phyloP scores from a whole-genome alignment of 768 basidiomycete genomes.

The Amanita thiersii region DNA sequence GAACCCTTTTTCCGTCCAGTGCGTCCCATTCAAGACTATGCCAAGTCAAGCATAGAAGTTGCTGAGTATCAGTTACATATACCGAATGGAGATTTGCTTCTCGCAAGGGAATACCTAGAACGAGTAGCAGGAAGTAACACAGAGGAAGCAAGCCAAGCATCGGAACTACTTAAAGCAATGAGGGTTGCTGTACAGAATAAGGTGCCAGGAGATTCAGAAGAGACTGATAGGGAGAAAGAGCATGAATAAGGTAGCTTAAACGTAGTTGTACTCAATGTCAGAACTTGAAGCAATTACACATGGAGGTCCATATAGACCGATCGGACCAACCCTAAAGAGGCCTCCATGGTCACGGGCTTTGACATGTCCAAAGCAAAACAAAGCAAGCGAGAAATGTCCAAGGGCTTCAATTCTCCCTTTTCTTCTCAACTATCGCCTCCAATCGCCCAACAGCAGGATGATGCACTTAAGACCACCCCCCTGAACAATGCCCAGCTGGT shows the following conservation, averaged over 20 bases:
- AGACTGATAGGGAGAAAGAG: conserved; percentile 1
- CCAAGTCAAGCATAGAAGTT: conserved; percentile 77
- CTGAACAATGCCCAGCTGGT: conserved; percentile 17
- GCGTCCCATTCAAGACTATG: conserved; percentile 69
- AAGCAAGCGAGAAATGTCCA: conserved; percentile 36
- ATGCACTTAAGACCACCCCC: conserved; percentile 12
- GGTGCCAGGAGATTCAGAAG: conserved; percentile 13
- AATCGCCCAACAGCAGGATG: conserved; percentile 13
- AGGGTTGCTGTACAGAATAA: conserved; percentile 27
- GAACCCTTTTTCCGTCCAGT: conserved; percentile 32
- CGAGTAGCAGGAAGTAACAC: conserved; percentile 71
- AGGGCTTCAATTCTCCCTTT: conserved; percentile 25
- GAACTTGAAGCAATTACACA: too few species aligned
- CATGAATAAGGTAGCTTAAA: not conserved
- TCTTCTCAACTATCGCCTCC: conserved; percentile 19
- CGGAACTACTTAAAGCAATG: conserved; percentile 59
- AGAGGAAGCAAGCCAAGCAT: conserved; percentile 70
- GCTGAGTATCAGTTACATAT: conserved; percentile 69
- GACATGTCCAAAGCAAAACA: conserved; percentile 28
- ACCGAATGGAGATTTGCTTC: conserved; percentile 52
- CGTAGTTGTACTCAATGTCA: too few species aligned
- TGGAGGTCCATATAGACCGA: not conserved
- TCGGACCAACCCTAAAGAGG: conserved; percentile 26
- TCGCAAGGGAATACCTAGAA: conserved; percentile 71
- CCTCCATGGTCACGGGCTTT: conserved; percentile 27